Conservation (phyloP, 768 basidiomycete genomes). For the Tricholoma sp. region DNA sequence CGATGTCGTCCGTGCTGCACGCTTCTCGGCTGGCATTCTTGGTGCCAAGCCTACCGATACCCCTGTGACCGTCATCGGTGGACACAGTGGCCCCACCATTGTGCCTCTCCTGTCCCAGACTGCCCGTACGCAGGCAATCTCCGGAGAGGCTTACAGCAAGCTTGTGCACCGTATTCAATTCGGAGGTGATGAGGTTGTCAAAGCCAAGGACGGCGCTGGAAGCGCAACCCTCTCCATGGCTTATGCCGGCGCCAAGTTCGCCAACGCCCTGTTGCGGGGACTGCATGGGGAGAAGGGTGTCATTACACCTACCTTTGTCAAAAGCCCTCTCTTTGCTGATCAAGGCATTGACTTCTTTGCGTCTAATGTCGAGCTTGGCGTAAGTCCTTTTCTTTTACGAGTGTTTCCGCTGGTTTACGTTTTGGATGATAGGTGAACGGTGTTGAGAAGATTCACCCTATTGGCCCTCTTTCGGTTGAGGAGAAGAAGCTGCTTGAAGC, state of each 20-base stretch:
- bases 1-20: constrained; percentile 93
- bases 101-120: constrained; percentile 92
- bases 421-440: constrained; percentile 55
- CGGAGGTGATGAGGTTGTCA: constrained; percentile 97
- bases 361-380: constrained; percentile 89
- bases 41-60: constrained; percentile 63
- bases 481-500: constrained; percentile 86
- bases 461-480: constrained; percentile 73
- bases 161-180: constrained; percentile 94
- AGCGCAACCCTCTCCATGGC: constrained; percentile 96
- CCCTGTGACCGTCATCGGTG: constrained; percentile 83
- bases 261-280: constrained; percentile 76
- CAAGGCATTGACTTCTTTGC: constrained; percentile 95
- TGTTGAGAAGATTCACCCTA: constrained; percentile 86
- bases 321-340: constrained; percentile 79
- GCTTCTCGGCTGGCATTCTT: constrained; percentile 76
- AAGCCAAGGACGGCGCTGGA: constrained; percentile 95
- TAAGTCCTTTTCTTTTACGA: constrained; percentile 31
- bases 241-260: constrained; percentile 90
- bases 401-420: constrained; percentile 4
- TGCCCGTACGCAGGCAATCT: constrained; percentile 60
- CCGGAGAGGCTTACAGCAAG: constrained; percentile 68
- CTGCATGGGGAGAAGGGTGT: constrained; percentile 87
- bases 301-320: constrained; percentile 81
- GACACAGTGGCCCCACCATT: constrained; percentile 97